Base-by-base conservation (phyloP, 768 basidiomycete genomes). In the Mycena vulgaris region DNA sequence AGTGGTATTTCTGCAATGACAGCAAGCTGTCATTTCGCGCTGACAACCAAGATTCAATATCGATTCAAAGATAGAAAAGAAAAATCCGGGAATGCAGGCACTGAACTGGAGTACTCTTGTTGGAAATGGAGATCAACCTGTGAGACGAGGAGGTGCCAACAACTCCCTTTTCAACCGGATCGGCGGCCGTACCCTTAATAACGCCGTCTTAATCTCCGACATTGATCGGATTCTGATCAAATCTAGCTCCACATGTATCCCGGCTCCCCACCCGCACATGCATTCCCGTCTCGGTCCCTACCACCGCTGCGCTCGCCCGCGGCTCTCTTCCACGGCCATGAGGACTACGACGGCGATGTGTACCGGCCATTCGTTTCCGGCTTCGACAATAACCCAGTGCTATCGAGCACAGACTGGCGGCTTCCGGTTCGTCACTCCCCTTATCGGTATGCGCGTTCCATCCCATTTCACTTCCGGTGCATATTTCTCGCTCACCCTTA, bases 381-480 rank as follows among this genome's bases (percentile, higher is more conserved):
- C 27, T 52, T 55, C 33, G 53, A 55, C 53, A 35, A 56, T 56
- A 56, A 37, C 39, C 35, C 55, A 56, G 55, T 56, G 55, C 21
- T 25, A 56, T 56, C n/a, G 40, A 59, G 57, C 40, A 13, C 55
- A 56, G 37, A n/a, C 35, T 25, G 23, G 30, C 35, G 35, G 55
- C 37, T 56, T 39, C 39, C 9, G 39, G 39, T 39, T 39, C 14
- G 39, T 16, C 9, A 8, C 19, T 30, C n/a, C 47, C 48, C 30
- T 52, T 52, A 33, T 52, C 51, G 28, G 17, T 39, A 42, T 58
- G 56, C 16, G 39, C 27, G 56, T 58, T 58, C 56, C 27, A 58
- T 58, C 39, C 39, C 39, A 58, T 42, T 57, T 42, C 53, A 37
- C 53, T 55, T 37, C 31, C 53, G 53, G 53, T 37, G 53, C 33